Percentiles rank a stretch among this genome's conserved stretches.
Conservation (phyloP, 1,284 basidiomycete genomes). For the Tylopilus orsonianus region DNA sequence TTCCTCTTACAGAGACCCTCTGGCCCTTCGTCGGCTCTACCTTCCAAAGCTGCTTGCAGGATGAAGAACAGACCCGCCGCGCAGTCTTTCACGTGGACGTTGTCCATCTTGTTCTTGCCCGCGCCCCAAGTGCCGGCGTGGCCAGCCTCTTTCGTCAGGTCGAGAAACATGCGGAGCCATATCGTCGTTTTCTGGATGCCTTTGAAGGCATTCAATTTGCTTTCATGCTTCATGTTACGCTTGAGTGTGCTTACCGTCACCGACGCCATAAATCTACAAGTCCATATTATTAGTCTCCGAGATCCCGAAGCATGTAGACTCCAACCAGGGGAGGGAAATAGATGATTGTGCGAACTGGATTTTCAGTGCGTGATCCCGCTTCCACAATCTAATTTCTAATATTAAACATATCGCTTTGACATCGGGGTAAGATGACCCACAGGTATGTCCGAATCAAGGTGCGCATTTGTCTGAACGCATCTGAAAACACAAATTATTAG, state of each 20-base stretch:
- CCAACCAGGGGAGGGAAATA: conserved; percentile 36
- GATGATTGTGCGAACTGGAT: conserved; percentile 44
- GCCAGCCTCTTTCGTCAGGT: conserved; percentile 32
- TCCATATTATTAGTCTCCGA: not conserved
- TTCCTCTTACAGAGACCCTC: conserved; percentile 38
- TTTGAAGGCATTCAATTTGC: conserved; percentile 2
- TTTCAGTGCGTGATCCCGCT: conserved; percentile 40
- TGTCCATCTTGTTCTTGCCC: conserved; percentile 39
- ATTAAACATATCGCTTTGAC: not conserved
- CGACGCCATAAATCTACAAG: conserved; percentile 40
- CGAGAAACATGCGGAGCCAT: conserved; percentile 37
- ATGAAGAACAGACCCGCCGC: conserved; percentile 34
- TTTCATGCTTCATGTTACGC: not conserved
- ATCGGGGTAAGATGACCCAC: conserved; percentile 15
- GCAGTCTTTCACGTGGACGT: conserved; percentile 41
- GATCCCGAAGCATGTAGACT: not conserved
- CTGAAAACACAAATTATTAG: conserved; percentile 8
- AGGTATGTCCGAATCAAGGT: conserved; percentile 39
- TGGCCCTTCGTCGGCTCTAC: conserved; percentile 39
- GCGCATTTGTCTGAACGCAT: conserved; percentile 32
- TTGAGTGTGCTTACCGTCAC: conserved; percentile 31
- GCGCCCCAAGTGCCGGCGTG: conserved; percentile 42
- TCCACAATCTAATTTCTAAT: conserved; percentile 33
- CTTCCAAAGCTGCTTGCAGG: conserved; percentile 39
- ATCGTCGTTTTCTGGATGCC: conserved; percentile 37